Evolutionary conservation across 2,329 filamentous ascomycete genomes (phyloP), one percentile per base, ranked within the genome.

Genomic region (Tolypocladium guangdongense): DNA sequence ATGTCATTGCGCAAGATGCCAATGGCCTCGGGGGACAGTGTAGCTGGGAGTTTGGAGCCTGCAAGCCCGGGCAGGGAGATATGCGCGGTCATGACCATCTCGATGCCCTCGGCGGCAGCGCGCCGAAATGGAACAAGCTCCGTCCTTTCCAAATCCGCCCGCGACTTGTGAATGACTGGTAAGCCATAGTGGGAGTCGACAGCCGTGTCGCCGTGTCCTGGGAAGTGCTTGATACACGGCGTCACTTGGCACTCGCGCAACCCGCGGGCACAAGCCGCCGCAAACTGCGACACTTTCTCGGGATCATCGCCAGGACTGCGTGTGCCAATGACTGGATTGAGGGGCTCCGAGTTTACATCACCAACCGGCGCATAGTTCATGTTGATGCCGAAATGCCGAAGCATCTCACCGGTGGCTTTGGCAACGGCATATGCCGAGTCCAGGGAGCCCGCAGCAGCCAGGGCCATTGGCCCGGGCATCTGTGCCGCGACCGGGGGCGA

Each of bases 81-180:
- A 53, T 64, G 62, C 37, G 62, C 62, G 14, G 61, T 64, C 62
- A 64, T 64, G 52, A 64, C 52, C 61, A 63, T 63, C 54, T 64
- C 62, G 39, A 64, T 59, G 39, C 54, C 59, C 4, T 61, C 54
- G 4, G 37, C 53, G 2, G 55, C 57, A 0, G 60, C 62, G 1
- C 53, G 54, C 4, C 52, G 51, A 39, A 64, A 64, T 1, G 62
- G 61, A 7, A 64, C 48, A 8, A 64, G 52, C 52, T 64, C 62
- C 2, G 56, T 50, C 14, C 52, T 49, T 2, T 64, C 62, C 45
- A 64, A 51, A 16, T 59, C 54, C 0, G 41, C 50, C 7, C 62
- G 57, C 20, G 53, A 57, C 53, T 64, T 64, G 52, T 59, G 27
- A 7, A 64, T 62, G 12, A 60, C 55, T 0, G 62, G 62, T 16